Base-by-base conservation (phyloP, 2,329 filamentous ascomycete species). In the Fusarium continuum region DNA sequence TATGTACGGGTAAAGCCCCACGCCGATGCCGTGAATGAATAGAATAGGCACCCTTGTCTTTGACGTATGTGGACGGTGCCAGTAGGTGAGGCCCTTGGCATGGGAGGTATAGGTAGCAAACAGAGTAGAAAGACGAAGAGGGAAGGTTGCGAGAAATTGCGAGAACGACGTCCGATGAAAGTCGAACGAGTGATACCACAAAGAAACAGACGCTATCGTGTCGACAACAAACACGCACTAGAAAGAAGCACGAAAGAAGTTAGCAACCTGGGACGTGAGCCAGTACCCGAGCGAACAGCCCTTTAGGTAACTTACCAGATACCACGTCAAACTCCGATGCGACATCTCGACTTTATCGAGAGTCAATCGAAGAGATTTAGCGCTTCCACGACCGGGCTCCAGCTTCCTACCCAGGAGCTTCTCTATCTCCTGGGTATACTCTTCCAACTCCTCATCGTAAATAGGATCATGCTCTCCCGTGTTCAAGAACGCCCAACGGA, bases 1-100 rank as follows among this genome's bases (percentile, higher is more conserved):
- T 17, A 81, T 77, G 62, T 89, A 87, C 0, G 85, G 82, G 62
- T 84, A 82, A 4, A 89, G 65, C 3, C 72, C 72, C 25, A 74
- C 39, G 73, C 86, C 85, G 50, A 89, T 88, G 25, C 87, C 86
- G 63, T 89, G 86, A 23, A 89, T 80, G 70, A 87, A 89, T 6
- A 89, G 73, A 13, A 89, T 71, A 0, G 86, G 86, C 4, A 85
- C 77, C 35, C 79, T 79, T 1, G 78, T 83, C 51, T 79, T 82
- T 3, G 86, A 87, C 1, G 80, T 87, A 62, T 89, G 87, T 9
- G 82, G 82, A 22, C 82, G 81, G 64, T 86, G 78, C 85, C 85
- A 89, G 74, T 89, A 89, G 31, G 81, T 81, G 4, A 86, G 72
- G 13, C 78, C 73, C 36, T 78, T 75, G 1, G 79, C 80, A 8